Evolutionary conservation across 352 stramenopile genomes (phyloP).

Genomic region (Globisporangium polare): DNA sequence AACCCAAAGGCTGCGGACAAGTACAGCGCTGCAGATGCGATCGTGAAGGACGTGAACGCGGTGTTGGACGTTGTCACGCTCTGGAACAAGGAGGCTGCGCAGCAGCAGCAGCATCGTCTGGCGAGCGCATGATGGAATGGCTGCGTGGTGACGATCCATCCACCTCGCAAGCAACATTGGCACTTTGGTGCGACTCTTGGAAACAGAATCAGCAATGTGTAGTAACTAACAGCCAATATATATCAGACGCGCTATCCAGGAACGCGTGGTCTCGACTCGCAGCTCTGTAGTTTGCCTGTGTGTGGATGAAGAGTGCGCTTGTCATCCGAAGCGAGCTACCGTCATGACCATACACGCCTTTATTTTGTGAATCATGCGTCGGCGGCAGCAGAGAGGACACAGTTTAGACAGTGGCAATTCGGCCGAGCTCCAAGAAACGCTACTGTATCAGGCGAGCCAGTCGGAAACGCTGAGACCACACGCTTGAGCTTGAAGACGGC

Average conservation of each 20-base stretch:
- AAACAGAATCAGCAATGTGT: neutral
- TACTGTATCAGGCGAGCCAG: too few species aligned
- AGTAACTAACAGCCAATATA: neutral
- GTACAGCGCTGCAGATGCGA: slow-evolving; percentile 49
- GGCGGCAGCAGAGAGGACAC: too few species aligned
- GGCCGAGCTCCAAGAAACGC: too few species aligned
- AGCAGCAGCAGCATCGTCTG: neutral
- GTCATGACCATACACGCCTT: too few species aligned
- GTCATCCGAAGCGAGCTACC: neutral
- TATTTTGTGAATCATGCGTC: too few species aligned
- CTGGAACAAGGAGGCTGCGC: slow-evolving; percentile 34
- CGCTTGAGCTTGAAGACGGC: too few species aligned
- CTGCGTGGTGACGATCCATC: neutral
- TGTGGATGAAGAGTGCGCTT: neutral
- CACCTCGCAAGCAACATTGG: neutral
- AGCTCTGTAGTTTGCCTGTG: neutral
- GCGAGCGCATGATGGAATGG: slow-evolving; percentile 1
- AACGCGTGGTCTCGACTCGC: too few species aligned
- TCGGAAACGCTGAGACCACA: too few species aligned
- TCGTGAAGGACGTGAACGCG: slow-evolving; percentile 45
- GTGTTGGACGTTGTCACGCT: slow-evolving; percentile 38
- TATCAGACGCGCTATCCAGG: neutral
- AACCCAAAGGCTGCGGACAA: slow-evolving; percentile 5
- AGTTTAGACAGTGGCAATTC: too few species aligned
- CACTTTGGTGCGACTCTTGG: too few species aligned